phyloP scores from a whole-genome alignment of 331 rosid genomes.

The Arachis monticola region DNA sequence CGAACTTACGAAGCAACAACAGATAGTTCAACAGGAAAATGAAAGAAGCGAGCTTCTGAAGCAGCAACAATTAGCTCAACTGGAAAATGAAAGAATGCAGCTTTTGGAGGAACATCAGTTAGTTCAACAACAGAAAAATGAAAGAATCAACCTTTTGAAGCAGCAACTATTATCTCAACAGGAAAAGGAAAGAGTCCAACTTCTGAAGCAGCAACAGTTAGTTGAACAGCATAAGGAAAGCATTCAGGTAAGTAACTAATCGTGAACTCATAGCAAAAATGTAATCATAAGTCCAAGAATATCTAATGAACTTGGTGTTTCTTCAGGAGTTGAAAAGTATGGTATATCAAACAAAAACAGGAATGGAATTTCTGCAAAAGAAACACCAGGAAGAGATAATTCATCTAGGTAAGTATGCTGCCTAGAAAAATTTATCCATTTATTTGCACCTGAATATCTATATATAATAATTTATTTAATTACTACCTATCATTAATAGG shows the following conservation, averaged over 20 bases:
- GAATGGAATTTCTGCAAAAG: constrained; percentile 63
- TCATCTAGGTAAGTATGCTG: constrained; percentile 52
- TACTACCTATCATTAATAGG: constrained; percentile 51
- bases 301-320: constrained; percentile 37
- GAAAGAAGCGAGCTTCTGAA: constrained; percentile 33
- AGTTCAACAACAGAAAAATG: constrained; percentile 21
- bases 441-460: not conserved
- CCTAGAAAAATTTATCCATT: constrained; percentile 2
- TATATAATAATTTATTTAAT: constrained; percentile 25
- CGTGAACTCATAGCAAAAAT: not conserved
- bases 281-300: not conserved
- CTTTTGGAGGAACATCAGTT: constrained; percentile 45
- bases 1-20: constrained; percentile 40
- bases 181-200: constrained; percentile 51
- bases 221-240: constrained; percentile 54
- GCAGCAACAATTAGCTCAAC: constrained; percentile 51
- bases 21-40: constrained; percentile 52
- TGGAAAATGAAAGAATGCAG: constrained; percentile 52
- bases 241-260: constrained; percentile 73
- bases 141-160: constrained; percentile 30
- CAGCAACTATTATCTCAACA: constrained; percentile 51
- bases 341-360: constrained; percentile 70
- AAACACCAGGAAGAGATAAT: constrained; percentile 68
- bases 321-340: constrained; percentile 75
- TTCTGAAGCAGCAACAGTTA: constrained; percentile 46